Evolutionary conservation across 768 basidiomycete genomes (phyloP).

Genomic region (Podaxis mareebaensis): DNA sequence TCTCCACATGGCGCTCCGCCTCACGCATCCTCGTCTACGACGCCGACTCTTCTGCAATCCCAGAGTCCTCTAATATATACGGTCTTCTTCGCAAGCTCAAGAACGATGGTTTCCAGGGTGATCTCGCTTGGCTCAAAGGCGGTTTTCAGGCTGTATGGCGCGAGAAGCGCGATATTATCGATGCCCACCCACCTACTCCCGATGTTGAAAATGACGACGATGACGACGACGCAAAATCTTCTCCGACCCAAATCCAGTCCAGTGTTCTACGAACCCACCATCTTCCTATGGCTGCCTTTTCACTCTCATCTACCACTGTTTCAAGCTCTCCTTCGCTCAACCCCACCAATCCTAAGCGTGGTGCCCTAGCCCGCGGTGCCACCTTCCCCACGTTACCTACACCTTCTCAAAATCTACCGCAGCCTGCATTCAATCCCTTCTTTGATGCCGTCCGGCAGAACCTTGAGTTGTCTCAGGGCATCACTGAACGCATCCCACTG

Average conservation of each 20-base stretch:
- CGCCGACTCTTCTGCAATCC: slow-evolving; percentile 64
- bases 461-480: slow-evolving; percentile 71
- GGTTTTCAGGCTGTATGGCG: slow-evolving; percentile 76
- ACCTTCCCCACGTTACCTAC: slow-evolving; percentile 19
- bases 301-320: slow-evolving; percentile 44
- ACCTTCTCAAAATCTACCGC: slow-evolving; percentile 23
- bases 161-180: slow-evolving; percentile 52
- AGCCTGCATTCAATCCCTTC: slow-evolving; percentile 78
- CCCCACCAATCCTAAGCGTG: slow-evolving; percentile 23
- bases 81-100: slow-evolving; percentile 79
- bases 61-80: slow-evolving; percentile 66
- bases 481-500: slow-evolving; percentile 83
- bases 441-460: slow-evolving; percentile 94
- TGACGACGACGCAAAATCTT: slow-evolving; percentile 28
- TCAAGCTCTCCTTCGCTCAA: slow-evolving; percentile 27
- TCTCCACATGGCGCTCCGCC: slow-evolving; percentile 59
- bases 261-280: slow-evolving; percentile 53
- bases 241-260: slow-evolving; percentile 15
- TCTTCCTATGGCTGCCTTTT: slow-evolving; percentile 68
- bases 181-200: slow-evolving; percentile 46
- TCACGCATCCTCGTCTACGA: slow-evolving; percentile 82
- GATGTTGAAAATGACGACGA: slow-evolving; percentile 60
- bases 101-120: slow-evolving; percentile 50
- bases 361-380: slow-evolving; percentile 19
- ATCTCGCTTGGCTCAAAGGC: slow-evolving; percentile 78